phyloP scores from a whole-genome alignment of 176 grass and related monocot species.

The Ensete glaucum region DNA sequence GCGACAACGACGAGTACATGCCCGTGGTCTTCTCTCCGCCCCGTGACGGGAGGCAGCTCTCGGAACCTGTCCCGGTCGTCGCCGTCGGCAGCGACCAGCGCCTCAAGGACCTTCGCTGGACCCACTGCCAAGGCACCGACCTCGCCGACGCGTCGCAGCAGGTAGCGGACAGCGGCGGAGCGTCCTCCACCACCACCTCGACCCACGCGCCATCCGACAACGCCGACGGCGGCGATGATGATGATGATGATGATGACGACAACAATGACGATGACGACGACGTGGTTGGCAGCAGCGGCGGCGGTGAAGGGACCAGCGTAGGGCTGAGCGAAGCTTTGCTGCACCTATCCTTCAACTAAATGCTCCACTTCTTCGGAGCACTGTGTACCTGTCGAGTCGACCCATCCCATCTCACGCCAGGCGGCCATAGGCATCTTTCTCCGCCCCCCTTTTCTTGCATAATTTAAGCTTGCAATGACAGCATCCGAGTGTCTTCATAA shows the following conservation, averaged over 20 bases:
- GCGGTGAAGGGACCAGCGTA: background rate
- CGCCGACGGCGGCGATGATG: slow-evolving; percentile 9
- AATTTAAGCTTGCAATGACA: background rate
- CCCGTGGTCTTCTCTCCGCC: slow-evolving; percentile 77
- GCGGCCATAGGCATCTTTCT: background rate
- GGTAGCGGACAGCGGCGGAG: slow-evolving; percentile 41
- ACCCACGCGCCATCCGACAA: slow-evolving; percentile 48
- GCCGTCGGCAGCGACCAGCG: slow-evolving; percentile 11
- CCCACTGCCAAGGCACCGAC: slow-evolving; percentile 10
- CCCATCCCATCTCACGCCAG: background rate
- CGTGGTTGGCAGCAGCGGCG: background rate
- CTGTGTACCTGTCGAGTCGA: background rate
- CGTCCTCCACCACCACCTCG: slow-evolving; percentile 56
- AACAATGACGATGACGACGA: background rate
- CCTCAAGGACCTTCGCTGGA: slow-evolving; percentile 19
- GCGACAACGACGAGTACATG: slow-evolving; percentile 95
- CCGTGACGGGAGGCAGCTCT: slow-evolving; percentile 71
- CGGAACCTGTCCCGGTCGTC: slow-evolving; percentile 65
- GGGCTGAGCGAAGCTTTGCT: slow-evolving; percentile 23
- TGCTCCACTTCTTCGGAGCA: background rate
- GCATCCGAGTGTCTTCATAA: background rate
- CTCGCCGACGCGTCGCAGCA: background rate
- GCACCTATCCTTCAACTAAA: slow-evolving; percentile 33
- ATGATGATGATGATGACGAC: slow-evolving; percentile 19
- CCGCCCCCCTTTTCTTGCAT: background rate